Evolutionary conservation across 1,284 basidiomycete genomes (phyloP), one percentile per base, ranked within the genome.

Genomic region (Sanghuangporus baumii): DNA sequence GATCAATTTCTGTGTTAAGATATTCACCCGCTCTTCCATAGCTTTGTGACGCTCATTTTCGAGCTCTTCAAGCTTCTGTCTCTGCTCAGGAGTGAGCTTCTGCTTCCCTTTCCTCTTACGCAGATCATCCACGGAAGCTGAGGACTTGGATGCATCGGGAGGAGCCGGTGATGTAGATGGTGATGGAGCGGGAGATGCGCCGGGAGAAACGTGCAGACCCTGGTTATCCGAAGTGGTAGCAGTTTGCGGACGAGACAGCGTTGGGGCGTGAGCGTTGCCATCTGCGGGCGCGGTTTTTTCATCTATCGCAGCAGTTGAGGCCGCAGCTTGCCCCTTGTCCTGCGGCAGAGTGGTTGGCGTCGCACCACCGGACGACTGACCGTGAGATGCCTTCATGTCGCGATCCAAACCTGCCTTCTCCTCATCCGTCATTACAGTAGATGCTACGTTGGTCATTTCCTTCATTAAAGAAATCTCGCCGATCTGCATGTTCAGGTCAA

Each of bases 401-500:
- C 82, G 86, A 74, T 95, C 92, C 68, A 94, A 80, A 69, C 93
- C 94, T 12, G 88, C 89, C 74, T 89, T 89, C 74, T 98, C 95
- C 72, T 98, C 96, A 5, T 96, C 94, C 0, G 89, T 86, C 82
- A 90, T 88, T 80, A 93, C 88, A 1, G 87, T 87, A 37, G 86
- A 84, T n/a, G 90, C 89, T 20, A 87, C 82, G 23, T 80, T 81
- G 2, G 89, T 91, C 88, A 93, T 92, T 69, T 93, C 91, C 70
- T 94, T 95, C 87, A 96, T 91, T 56, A 96, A 81, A 3, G 91
- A 91, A 58, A 96, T 95, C 77, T 96, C 93, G 63, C 94, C 94
- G 67, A 96, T 94, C 90, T 94, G 71, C 46, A 37, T 54, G 11
- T 46, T 48, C 23, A 20, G 43, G 57, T 41, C 36, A 37, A 46